Conservation (phyloP, 495 filamentous ascomycete species). For the Rhizodiscina lignyota region DNA sequence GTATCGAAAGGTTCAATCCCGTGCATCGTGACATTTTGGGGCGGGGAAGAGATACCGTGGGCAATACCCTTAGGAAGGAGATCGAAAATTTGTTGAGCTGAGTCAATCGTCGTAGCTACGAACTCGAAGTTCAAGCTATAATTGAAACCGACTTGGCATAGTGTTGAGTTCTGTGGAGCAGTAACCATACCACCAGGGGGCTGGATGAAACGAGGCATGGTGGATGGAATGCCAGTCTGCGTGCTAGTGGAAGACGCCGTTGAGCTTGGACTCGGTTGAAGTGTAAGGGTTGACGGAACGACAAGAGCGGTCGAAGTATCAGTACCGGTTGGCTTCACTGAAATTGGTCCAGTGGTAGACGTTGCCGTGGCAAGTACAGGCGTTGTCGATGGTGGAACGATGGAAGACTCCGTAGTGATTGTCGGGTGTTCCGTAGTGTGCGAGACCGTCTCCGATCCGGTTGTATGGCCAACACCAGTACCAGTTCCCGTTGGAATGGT, state of each 20-base stretch:
- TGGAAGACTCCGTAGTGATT: constrained; percentile 6
- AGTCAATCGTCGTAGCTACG: constrained; percentile 49
- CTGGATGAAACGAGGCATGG: constrained; percentile 58
- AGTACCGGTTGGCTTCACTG: constrained; percentile 17
- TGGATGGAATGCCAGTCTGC: constrained; percentile 33
- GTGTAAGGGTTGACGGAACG: constrained; percentile 16
- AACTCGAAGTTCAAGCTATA: constrained; percentile 68
- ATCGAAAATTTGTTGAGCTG: constrained; percentile 74
- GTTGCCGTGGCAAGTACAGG: constrained; percentile 1
- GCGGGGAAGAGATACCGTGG: constrained; percentile 33
- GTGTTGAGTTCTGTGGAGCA: constrained; percentile 39
- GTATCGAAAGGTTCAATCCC: constrained; percentile 70
- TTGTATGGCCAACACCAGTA: constrained; percentile 1
- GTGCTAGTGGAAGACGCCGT: constrained; percentile 3
- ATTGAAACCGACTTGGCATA: constrained; percentile 76
- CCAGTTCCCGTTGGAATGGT: constrained; percentile 3
- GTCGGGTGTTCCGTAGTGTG: constrained; percentile 3
- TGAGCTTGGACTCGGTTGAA: constrained; percentile 9
- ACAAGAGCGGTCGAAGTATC: constrained; percentile 13
- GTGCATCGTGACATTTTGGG: constrained; percentile 41
- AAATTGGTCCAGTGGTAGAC: constrained; percentile 7
- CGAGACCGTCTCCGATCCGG: constrained; percentile 1
- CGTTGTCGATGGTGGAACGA: constrained; percentile 1
- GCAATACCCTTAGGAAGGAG: constrained; percentile 60
- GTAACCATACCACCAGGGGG: constrained; percentile 36